Evolutionary conservation across 495 filamentous ascomycete species (phyloP).

Genomic region (Wilcoxina mikolae): DNA sequence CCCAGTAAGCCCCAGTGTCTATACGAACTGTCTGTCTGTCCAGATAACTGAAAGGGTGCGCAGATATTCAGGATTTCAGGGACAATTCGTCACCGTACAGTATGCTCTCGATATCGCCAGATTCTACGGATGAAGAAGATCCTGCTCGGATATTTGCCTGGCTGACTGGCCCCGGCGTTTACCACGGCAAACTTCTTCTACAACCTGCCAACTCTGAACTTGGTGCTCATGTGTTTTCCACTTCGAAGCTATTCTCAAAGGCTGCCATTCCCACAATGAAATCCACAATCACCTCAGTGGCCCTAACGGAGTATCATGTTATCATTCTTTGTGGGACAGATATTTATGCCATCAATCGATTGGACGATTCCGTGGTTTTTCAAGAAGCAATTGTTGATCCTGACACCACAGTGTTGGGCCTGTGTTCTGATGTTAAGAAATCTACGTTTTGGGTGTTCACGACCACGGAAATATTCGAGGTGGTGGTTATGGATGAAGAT

Average conservation of each 20-base stretch:
- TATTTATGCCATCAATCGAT: constrained; percentile 66
- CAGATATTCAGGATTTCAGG: constrained; percentile 26
- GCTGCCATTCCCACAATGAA: constrained; percentile 54
- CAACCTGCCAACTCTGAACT: constrained; percentile 39
- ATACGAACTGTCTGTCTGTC: neutral
- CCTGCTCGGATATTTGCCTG: constrained; percentile 72
- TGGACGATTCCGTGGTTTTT: constrained; percentile 70
- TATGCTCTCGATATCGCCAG: constrained; percentile 56
- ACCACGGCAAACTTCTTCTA: constrained; percentile 58
- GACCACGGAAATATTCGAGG: constrained; percentile 74
- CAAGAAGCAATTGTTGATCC: constrained; percentile 74
- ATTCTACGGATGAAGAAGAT: constrained; percentile 36
- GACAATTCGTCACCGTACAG: constrained; percentile 22
- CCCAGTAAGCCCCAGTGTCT: constrained; percentile 17
- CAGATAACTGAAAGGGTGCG: constrained; percentile 5
- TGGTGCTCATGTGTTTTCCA: constrained; percentile 49
- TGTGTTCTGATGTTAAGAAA: constrained; percentile 77
- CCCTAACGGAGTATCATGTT: constrained; percentile 84
- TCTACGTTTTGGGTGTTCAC: constrained; percentile 97
- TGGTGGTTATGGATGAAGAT: constrained; percentile 78
- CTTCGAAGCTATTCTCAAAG: constrained; percentile 59
- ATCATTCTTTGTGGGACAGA: constrained; percentile 68
- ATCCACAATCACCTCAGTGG: constrained; percentile 57
- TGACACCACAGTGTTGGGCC: constrained; percentile 59
- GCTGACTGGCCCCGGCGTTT: constrained; percentile 77